phyloP scores from a whole-genome alignment of 148 eudicot genomes.

The Camellia lanceoleosa region DNA sequence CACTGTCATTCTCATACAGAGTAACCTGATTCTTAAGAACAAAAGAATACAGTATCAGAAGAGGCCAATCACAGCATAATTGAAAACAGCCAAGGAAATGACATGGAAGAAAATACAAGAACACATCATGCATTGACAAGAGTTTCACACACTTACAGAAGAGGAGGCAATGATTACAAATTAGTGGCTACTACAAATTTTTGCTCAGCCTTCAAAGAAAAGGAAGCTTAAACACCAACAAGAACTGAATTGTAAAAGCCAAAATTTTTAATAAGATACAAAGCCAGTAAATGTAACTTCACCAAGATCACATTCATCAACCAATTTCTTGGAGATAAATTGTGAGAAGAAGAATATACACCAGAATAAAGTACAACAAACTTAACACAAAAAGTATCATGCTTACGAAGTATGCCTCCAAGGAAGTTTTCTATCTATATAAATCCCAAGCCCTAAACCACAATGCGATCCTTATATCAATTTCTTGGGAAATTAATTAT shows the following conservation, averaged over 20 bases:
- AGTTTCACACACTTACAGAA: neutral
- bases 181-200: too few relatives aligned
- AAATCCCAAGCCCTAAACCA: neutral
- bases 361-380: neutral
- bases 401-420: neutral
- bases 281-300: neutral
- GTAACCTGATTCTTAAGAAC: slow-evolving; percentile 39
- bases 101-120: neutral
- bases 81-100: neutral
- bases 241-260: too few relatives aligned
- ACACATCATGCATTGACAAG: neutral
- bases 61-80: neutral
- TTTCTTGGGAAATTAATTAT: neutral
- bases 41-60: slow-evolving; percentile 16
- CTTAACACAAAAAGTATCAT: neutral
- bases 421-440: neutral
- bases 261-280: neutral
- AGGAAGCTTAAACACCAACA: neutral
- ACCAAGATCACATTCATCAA: neutral
- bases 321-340: neutral
- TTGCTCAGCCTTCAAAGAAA: too few relatives aligned
- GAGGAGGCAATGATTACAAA: too few relatives aligned
- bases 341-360: neutral
- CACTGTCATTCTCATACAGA: slow-evolving; percentile 50
- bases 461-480: neutral